These are phyloP conservation scores for Quambalaria eucalypti DNA, from an alignment of 1,284 basidiomycete genomes.

Conservation along the genomic window DNA sequence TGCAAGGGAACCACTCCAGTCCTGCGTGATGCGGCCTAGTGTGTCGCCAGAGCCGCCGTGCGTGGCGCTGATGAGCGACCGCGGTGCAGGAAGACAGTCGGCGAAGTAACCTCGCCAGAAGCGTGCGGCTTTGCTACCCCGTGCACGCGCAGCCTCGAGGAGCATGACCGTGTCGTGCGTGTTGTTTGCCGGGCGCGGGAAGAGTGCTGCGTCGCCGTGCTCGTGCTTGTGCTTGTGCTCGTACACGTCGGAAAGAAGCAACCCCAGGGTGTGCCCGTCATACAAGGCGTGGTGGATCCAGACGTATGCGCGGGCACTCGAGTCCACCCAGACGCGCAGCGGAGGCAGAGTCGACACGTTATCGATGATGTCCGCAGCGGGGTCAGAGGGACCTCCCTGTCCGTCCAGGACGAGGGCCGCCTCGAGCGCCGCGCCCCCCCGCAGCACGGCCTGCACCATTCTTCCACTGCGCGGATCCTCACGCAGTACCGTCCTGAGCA, in stretches of 20 bases:
- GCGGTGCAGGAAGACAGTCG: background rate
- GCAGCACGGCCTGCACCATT: background rate
- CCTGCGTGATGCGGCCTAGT: background rate
- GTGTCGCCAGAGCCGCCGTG: background rate
- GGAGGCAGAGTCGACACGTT: slow-evolving; percentile 14
- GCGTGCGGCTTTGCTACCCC: background rate
- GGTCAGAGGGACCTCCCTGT: background rate
- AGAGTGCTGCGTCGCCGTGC: background rate
- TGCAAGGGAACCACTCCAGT: background rate
- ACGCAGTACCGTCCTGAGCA: background rate
- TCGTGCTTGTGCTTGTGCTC: too few relatives aligned
- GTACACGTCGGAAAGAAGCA: slow-evolving; percentile 17
- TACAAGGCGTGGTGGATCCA: slow-evolving; percentile 26
- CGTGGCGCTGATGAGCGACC: background rate
- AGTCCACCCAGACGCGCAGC: slow-evolving; percentile 10
- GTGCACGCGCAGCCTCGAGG: background rate
- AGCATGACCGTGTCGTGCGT: background rate
- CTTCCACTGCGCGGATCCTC: background rate
- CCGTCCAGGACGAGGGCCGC: background rate
- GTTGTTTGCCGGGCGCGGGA: background rate
- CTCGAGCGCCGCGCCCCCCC: background rate
- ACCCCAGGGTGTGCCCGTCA: slow-evolving; percentile 23
- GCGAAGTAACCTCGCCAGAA: background rate
- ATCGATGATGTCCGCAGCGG: slow-evolving; percentile 1
- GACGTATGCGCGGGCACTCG: background rate